A percentile compares a stretch with the other conserved stretches of the same genome.
Conservation (phyloP, 306 rosid species). For the Quercus gilva region DNA sequence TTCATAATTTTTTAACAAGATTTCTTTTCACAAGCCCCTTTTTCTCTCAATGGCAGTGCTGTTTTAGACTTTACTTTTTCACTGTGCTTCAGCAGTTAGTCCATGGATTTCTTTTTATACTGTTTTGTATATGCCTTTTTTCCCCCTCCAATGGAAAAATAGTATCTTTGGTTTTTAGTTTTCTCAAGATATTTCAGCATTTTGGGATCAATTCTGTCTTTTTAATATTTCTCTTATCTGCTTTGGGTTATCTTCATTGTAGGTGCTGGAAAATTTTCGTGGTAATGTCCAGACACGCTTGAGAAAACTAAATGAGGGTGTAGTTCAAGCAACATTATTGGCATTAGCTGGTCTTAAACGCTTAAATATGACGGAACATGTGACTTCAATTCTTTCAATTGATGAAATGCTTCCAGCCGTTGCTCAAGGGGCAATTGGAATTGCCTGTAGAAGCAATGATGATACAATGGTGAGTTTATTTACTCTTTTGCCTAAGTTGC, state of each 20-base stretch:
- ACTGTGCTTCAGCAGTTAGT: neutral
- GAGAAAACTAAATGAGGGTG: constrained; percentile 78
- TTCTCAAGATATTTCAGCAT: neutral
- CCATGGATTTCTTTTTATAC: neutral
- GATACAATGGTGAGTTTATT: constrained; percentile 62
- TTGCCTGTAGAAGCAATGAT: constrained; percentile 59
- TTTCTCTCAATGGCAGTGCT: neutral
- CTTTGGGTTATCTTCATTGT: constrained; percentile 19
- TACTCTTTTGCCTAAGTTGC: neutral
- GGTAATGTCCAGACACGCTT: constrained; percentile 93
- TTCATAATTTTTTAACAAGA: neutral
- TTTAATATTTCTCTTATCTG: neutral
- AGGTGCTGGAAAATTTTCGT: constrained; percentile 94
- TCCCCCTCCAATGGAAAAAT: neutral
- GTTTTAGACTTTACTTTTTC: neutral
- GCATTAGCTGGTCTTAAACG: constrained; percentile 96
- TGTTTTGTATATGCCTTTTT: neutral
- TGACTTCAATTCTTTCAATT: constrained; percentile 42
- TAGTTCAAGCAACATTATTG: constrained; percentile 91
- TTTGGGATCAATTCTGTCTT: neutral
- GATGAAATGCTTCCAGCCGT: constrained; percentile 76
- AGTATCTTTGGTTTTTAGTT: neutral
- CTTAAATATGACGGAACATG: constrained; percentile 59
- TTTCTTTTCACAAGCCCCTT: neutral
- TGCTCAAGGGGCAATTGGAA: constrained; percentile 71